phyloP scores from a whole-genome alignment of 2,329 filamentous ascomycete species.

The Corynespora cassiicola region DNA sequence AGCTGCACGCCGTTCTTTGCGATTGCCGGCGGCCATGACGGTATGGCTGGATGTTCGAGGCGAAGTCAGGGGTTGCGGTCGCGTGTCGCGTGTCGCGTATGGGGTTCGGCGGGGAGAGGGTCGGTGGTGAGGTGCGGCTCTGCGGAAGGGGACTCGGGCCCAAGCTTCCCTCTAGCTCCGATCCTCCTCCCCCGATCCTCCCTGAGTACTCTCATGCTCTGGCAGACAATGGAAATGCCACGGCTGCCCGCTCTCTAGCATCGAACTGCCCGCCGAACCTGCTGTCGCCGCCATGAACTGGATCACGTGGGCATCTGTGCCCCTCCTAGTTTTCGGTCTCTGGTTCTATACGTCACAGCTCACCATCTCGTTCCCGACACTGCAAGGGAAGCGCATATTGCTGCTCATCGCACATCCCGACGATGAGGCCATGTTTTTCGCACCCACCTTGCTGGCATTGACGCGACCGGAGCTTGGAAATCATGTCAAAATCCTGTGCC shows the following conservation, averaged over 20 bases:
- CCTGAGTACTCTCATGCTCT: neutral
- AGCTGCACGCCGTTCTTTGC: constrained; percentile 53
- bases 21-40: constrained; percentile 47
- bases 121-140: constrained; percentile 26
- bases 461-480: constrained; percentile 82
- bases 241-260: neutral
- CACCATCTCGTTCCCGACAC: constrained; percentile 63
- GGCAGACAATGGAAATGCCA: constrained; percentile 4
- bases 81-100: constrained; percentile 6
- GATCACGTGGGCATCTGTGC: constrained; percentile 47
- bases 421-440: constrained; percentile 99
- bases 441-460: constrained; percentile 84
- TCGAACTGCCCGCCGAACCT: too few relatives aligned
- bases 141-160: constrained; percentile 19
- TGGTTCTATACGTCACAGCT: constrained; percentile 58
- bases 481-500: constrained; percentile 90
- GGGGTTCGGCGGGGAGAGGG: constrained; percentile 4
- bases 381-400: constrained; percentile 85
- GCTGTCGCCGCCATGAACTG: constrained; percentile 53
- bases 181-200: constrained; percentile 3
- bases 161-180: constrained; percentile 14
- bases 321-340: constrained; percentile 49
- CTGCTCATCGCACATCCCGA: constrained; percentile 96
- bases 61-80: constrained; percentile 1
- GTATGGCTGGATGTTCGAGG: too few relatives aligned